A percentile compares a stretch with the other conserved stretches of the same genome.
Conservation (phyloP, 75 land plant species). For the Isoetes taiwanensis region DNA sequence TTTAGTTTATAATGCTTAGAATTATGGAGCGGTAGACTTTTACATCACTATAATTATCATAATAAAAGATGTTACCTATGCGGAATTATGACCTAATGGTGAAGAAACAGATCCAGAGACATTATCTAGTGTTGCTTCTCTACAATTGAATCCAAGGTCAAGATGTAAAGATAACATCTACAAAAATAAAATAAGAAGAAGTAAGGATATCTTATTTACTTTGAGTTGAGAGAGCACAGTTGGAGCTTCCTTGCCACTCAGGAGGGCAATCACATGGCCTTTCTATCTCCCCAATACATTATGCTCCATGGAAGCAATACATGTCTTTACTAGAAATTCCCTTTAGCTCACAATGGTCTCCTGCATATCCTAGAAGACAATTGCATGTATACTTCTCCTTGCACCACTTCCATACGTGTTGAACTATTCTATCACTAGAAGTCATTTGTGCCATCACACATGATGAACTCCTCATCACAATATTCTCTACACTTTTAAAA, state of each 20-base stretch:
- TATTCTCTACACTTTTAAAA: constrained; percentile 14
- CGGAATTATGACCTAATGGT: no score
- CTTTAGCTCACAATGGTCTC: constrained; percentile 29
- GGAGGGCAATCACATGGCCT: constrained; percentile 25
- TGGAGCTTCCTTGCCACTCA: constrained; percentile 33
- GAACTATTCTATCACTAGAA: constrained; percentile 38
- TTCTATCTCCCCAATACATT: constrained; percentile 15
- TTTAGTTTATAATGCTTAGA: no score
- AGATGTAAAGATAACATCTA: no score
- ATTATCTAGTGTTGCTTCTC: no score
- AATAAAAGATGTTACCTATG: no score
- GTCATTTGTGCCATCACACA: constrained; percentile 28
- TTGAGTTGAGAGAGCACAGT: constrained; percentile 35
- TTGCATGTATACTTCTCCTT: constrained; percentile 35
- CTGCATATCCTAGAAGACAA: constrained; percentile 27
- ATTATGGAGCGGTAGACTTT: no score
- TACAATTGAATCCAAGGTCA: no score
- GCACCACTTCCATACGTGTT: constrained; percentile 24
- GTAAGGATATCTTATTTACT: no score
- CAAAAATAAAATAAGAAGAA: no score
- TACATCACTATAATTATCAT: no score
- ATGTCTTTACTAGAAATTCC: constrained; percentile 31
- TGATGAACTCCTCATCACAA: constrained; percentile 26
- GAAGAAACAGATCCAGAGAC: no score
- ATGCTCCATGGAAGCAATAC: constrained; percentile 35